These are phyloP conservation scores for Emergomyces africanus DNA, from an alignment of 2,329 filamentous ascomycete genomes.

Conservation along the genomic window DNA sequence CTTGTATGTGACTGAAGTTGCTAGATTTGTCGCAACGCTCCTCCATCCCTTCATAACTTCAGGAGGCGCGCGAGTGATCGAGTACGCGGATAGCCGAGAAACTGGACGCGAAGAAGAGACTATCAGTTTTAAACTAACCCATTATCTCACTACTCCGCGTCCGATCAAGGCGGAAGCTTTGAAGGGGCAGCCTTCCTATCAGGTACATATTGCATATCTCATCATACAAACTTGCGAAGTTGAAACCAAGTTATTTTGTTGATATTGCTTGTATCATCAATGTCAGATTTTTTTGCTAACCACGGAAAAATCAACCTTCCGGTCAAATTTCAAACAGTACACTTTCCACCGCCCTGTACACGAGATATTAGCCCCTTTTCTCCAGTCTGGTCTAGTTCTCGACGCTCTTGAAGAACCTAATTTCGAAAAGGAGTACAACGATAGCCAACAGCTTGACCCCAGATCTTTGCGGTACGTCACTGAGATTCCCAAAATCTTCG, in stretches of 20 bases:
- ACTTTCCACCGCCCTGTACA: conserved; percentile 37
- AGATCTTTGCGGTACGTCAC: conserved; percentile 8
- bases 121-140: conserved; percentile 27
- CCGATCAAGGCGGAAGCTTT: conserved; percentile 28
- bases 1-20: background rate
- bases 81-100: conserved; percentile 24
- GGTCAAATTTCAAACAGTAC: conserved; percentile 9
- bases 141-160: conserved; percentile 34
- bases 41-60: conserved; percentile 41
- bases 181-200: conserved; percentile 22
- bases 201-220: conserved; percentile 15
- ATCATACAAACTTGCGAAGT: no score
- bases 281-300: background rate
- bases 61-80: conserved; percentile 27
- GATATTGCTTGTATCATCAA: background rate
- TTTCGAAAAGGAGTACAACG: conserved; percentile 24
- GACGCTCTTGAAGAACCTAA: conserved; percentile 38
- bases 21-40: conserved; percentile 35
- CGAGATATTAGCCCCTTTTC: conserved; percentile 34
- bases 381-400: conserved; percentile 30
- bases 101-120: conserved; percentile 26
- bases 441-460: conserved; percentile 1
- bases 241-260: background rate
- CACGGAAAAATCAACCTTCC: background rate
- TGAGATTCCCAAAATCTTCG: conserved; percentile 11